phyloP scores from a whole-genome alignment of 2,329 filamentous ascomycete genomes.

The Sordariomycetes sp. region DNA sequence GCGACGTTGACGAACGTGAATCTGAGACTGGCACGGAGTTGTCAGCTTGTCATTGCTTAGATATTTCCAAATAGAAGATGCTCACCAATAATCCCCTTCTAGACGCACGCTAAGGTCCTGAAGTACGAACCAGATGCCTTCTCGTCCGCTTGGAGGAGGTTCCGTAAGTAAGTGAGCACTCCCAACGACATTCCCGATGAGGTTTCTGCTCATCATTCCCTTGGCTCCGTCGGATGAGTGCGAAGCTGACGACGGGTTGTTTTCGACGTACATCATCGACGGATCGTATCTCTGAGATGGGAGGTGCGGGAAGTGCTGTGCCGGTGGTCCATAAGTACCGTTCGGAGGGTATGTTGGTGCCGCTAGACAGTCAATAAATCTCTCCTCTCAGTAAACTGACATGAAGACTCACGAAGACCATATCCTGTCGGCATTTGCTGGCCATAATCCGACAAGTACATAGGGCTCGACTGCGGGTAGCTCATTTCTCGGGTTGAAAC shows the following conservation, averaged over 20 bases:
- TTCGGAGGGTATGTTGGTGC: slow-evolving; percentile 18
- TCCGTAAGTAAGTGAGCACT: slow-evolving; percentile 71
- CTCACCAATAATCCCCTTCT: slow-evolving; percentile 79
- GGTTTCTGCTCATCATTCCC: slow-evolving; percentile 61
- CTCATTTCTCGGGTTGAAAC: slow-evolving; percentile 25
- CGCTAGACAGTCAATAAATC: slow-evolving; percentile 7
- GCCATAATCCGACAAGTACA: no score
- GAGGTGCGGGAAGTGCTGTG: slow-evolving; percentile 24
- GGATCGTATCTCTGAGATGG: slow-evolving; percentile 12
- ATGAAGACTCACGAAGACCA: no score
- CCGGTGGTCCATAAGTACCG: slow-evolving; percentile 23
- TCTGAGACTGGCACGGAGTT: slow-evolving; percentile 40
- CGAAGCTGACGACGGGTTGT: background rate
- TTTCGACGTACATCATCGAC: slow-evolving; percentile 1
- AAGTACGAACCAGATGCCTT: slow-evolving; percentile 93
- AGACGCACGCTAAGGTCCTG: slow-evolving; percentile 93
- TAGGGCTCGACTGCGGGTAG: background rate
- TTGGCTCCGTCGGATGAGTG: slow-evolving; percentile 14
- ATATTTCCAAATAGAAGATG: background rate
- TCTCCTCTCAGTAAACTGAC: no score
- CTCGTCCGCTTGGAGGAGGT: slow-evolving; percentile 62
- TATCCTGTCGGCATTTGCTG: no score
- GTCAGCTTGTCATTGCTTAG: no score
- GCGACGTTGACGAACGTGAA: slow-evolving; percentile 83
- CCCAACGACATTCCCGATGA: slow-evolving; percentile 85